These are phyloP conservation scores for Beauveria australis DNA, from an alignment of 2,329 filamentous ascomycete genomes.

Conservation along the genomic window DNA sequence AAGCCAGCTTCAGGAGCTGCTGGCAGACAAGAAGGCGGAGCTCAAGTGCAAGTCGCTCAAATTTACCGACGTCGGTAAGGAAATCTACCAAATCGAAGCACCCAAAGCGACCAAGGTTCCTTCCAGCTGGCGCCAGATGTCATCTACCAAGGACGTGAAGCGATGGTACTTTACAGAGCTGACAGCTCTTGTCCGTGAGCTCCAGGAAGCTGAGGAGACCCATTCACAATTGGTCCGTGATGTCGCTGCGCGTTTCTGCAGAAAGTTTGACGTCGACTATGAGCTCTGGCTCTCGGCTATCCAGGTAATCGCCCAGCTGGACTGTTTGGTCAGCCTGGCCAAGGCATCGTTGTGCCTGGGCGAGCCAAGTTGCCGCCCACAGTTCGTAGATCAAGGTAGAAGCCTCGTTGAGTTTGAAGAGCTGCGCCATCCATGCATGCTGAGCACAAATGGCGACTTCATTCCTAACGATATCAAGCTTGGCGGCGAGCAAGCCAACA, in stretches of 20 bases:
- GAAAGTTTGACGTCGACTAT: conserved; percentile 82
- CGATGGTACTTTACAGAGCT: conserved; percentile 89
- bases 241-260: conserved; percentile 74
- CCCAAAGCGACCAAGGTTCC: conserved; percentile 82
- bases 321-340: conserved; percentile 88
- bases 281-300: conserved; percentile 81
- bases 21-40: conserved; percentile 63
- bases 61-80: conserved; percentile 84
- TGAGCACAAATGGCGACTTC: conserved; percentile 82
- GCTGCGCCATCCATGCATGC: conserved; percentile 90
- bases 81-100: conserved; percentile 91
- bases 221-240: conserved; percentile 88
- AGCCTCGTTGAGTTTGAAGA: conserved; percentile 88
- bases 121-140: conserved; percentile 91
- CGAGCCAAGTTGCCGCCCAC: conserved; percentile 77
- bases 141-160: conserved; percentile 80
- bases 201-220: conserved; percentile 91
- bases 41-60: conserved; percentile 66
- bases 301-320: conserved; percentile 81
- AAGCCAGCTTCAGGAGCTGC: conserved; percentile 58
- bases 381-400: conserved; percentile 77
- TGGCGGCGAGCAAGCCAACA: conserved; percentile 72
- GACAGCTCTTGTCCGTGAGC: conserved; percentile 69
- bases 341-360: conserved; percentile 80
- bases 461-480: conserved; percentile 92